Conservation (phyloP, 2,329 filamentous ascomycete genomes). For the Davidsoniella australis region DNA sequence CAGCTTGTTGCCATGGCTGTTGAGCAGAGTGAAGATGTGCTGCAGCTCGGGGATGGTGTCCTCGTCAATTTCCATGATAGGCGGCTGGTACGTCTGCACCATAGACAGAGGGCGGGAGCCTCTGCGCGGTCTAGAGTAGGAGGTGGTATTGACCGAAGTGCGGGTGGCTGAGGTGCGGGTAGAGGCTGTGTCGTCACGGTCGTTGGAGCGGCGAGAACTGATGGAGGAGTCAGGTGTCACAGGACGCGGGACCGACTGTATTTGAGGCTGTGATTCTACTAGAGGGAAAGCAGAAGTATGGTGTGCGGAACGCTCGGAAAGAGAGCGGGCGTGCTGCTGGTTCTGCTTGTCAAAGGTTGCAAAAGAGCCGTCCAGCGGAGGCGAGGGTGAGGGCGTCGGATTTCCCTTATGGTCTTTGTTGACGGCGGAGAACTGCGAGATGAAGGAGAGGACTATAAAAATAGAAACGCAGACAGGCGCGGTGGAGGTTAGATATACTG, state of each 20-base stretch:
- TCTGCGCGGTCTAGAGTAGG: constrained; percentile 27
- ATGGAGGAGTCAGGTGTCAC: constrained; percentile 7
- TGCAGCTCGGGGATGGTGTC: constrained; percentile 86
- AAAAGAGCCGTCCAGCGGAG: constrained; percentile 20
- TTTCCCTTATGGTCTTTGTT: constrained; percentile 21
- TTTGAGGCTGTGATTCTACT: constrained; percentile 3
- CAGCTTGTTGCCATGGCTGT: constrained; percentile 87
- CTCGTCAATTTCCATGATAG: constrained; percentile 65
- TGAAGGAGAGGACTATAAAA: constrained; percentile 64
- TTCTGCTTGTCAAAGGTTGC: constrained; percentile 14
- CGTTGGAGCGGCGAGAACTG: neutral
- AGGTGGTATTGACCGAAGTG: constrained; percentile 2
- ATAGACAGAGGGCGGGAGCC: constrained; percentile 65
- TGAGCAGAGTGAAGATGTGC: constrained; percentile 85
- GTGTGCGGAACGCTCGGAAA: neutral
- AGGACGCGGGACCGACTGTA: constrained; percentile 6
- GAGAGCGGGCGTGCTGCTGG: neutral
- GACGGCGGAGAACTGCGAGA: constrained; percentile 55
- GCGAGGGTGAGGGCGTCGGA: constrained; percentile 28
- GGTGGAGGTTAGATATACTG: constrained; percentile 4
- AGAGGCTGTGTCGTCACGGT: constrained; percentile 5
- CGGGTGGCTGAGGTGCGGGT: constrained; percentile 17
- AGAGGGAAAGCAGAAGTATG: constrained; percentile 1
- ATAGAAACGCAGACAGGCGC: constrained; percentile 6
- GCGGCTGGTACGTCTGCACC: constrained; percentile 70